Evolutionary conservation across 2,329 filamentous ascomycete species (phyloP).

Genomic region (Emmonsiellopsis sp.): DNA sequence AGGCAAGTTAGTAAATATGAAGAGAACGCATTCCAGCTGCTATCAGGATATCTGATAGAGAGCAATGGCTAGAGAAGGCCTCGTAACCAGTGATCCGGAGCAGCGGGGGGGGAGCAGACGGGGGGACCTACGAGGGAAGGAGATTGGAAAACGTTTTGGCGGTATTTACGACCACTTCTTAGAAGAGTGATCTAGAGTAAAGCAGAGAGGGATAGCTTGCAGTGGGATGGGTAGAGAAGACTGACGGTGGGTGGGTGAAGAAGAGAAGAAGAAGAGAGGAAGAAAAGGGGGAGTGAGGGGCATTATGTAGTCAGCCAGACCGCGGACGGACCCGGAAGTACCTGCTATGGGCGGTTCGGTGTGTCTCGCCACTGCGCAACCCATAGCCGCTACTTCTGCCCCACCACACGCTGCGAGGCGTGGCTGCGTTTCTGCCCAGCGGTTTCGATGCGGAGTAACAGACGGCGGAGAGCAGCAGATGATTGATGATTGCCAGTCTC

Average conservation of each 20-base stretch:
- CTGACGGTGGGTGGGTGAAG: neutral
- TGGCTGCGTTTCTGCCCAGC: too few relatives aligned
- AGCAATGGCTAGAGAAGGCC: conserved; percentile 1
- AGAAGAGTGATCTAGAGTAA: conserved; percentile 13
- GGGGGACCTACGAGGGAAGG: conserved; percentile 73
- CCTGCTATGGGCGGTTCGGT: neutral
- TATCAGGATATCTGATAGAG: neutral
- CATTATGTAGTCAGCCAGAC: conserved; percentile 7
- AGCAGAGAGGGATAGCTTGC: conserved; percentile 3
- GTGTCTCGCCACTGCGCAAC: neutral
- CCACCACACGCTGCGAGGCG: too few relatives aligned
- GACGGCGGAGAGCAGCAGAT: too few relatives aligned
- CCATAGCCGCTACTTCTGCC: neutral
- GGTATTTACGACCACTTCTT: conserved; percentile 52
- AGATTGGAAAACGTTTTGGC: conserved; percentile 99
- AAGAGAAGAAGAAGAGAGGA: conserved; percentile 2
- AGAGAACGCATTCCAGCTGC: conserved; percentile 5
- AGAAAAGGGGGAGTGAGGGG: neutral
- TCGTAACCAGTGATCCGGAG: neutral
- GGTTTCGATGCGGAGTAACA: too few relatives aligned
- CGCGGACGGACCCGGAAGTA: too few relatives aligned
- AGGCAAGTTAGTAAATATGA: conserved; percentile 5
- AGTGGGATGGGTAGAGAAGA: neutral
- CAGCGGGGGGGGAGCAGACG: conserved; percentile 3
- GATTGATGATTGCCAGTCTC: too few relatives aligned